Base-by-base conservation (phyloP, 2,329 filamentous ascomycete genomes). In the Macrophomina pseudophaseolina region DNA sequence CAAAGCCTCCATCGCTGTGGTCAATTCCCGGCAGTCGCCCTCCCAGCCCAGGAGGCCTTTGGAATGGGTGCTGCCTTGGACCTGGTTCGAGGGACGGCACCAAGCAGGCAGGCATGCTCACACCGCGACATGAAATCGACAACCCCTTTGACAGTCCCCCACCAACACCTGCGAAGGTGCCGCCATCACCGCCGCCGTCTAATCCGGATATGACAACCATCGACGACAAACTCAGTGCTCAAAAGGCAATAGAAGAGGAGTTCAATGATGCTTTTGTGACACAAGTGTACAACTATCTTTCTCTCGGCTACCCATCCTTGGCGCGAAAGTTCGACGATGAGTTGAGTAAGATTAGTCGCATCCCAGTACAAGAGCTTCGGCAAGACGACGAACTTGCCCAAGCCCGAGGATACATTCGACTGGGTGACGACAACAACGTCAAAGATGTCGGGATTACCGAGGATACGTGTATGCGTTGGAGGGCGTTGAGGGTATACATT, bases 261-360 rank as follows among this genome's bases (percentile, higher is more conserved):
- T 97, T 95, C 73, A 84, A 90, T 68, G 92, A 97, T 75, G 84
- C 84, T 3, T 97, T 97, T 76, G 88, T 97, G 66, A 97, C 94
- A 0, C 94, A 98, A 78, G 94, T 98, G 7, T 98, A 96, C 84
- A 97, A 98, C 78, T 98, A 98, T 78, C 85, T 98, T 16, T 97
- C 93, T 0, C 85, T 98, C 5, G 94, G 94, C 5, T 97, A 97
- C 77, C 94, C 94, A 3, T 90, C 92, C 40, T 88, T 93, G 73
- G 94, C 94, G 11, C 88, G 90, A 28, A 86, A 87, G 44, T 98
- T 92, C 74, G 94, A 98, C 74, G 86, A 89, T 11, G 94, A 98
- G 81, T 83, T 98, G 23, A 88, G 89, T 71, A 92, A 91, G 75
- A 96, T 97, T 66, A 91, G 90, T 38, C 84, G 86, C 9, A 88